Evolutionary conservation across 371 early-diverging fungal species (phyloP).

Genomic region (Rhizopus delemar): DNA sequence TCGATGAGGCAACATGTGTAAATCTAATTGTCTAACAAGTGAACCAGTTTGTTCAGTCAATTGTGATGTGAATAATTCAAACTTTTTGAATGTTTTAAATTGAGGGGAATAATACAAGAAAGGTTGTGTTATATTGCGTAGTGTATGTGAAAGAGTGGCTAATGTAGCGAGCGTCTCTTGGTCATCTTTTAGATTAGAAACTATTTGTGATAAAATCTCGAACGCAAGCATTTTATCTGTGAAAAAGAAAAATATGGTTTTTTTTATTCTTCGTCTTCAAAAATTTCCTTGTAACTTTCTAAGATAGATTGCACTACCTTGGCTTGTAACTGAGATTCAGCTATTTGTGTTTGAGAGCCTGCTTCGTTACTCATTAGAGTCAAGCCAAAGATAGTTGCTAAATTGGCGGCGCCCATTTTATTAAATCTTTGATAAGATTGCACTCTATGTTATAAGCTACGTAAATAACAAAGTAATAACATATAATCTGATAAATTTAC

Average conservation of each 20-base stretch:
- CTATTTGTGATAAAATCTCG: constrained; percentile 53
- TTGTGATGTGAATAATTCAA: constrained; percentile 15
- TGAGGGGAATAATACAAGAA: constrained; percentile 21
- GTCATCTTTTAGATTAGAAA: constrained; percentile 15
- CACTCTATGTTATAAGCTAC: constrained; percentile 50
- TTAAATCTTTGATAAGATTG: constrained; percentile 71
- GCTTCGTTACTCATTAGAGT: constrained; percentile 68
- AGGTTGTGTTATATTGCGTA: constrained; percentile 5
- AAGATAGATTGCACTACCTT: constrained; percentile 63
- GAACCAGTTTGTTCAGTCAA: constrained; percentile 6
- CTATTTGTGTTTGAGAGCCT: constrained; percentile 37
- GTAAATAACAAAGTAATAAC: not conserved
- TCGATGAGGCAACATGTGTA: constrained; percentile 26
- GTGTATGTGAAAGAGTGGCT: constrained; percentile 6
- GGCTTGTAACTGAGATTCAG: constrained; percentile 62
- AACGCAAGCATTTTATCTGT: constrained; percentile 37
- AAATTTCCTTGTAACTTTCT: constrained; percentile 57
- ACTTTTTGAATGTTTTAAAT: constrained; percentile 5
- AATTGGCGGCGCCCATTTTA: constrained; percentile 81
- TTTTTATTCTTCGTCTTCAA: constrained; percentile 44
- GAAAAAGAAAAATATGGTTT: not conserved
- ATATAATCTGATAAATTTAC: constrained; percentile 27
- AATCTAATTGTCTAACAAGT: constrained; percentile 14
- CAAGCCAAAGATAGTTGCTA: constrained; percentile 88
- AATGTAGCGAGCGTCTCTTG: constrained; percentile 16